phyloP scores from a whole-genome alignment of 2,329 filamentous ascomycete species.

The Penicillium janthinellum region DNA sequence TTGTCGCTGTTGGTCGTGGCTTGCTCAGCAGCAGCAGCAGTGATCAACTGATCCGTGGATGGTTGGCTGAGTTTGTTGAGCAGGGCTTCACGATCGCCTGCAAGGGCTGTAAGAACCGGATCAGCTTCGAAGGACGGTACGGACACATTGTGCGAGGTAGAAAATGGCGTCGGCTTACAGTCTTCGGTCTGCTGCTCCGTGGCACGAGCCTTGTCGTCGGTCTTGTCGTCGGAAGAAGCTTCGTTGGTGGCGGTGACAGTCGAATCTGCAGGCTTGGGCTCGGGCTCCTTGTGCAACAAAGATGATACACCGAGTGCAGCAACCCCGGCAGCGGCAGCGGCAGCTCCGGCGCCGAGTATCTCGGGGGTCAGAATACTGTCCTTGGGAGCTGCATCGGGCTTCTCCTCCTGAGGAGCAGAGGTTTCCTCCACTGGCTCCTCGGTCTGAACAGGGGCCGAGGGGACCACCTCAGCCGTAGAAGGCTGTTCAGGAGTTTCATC shows the following conservation, averaged over 20 bases:
- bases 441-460: conserved; percentile 2
- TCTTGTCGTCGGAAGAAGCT: conserved; percentile 14
- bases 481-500: conserved; percentile 10
- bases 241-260: conserved; percentile 4
- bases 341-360: conserved; percentile 31
- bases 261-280: conserved; percentile 15
- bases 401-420: conserved; percentile 11
- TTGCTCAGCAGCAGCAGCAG: conserved; percentile 82
- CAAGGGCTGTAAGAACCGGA: conserved; percentile 33
- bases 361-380: conserved; percentile 27
- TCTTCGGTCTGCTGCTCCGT: conserved; percentile 24
- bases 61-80: conserved; percentile 35
- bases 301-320: conserved; percentile 28
- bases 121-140: conserved; percentile 37
- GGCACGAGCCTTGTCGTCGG: conserved; percentile 18
- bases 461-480: conserved; percentile 12
- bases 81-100: conserved; percentile 37
- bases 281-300: conserved; percentile 23
- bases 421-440: conserved; percentile 9
- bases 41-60: conserved; percentile 32
- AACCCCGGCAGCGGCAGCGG: conserved; percentile 28
- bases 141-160: conserved; percentile 23
- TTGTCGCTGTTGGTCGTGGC: conserved; percentile 66
- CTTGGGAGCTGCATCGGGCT: conserved; percentile 16
- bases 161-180: conserved; percentile 26